phyloP scores from a whole-genome alignment of 1,139 yeast genomes.

The Komagataea norvegica region DNA sequence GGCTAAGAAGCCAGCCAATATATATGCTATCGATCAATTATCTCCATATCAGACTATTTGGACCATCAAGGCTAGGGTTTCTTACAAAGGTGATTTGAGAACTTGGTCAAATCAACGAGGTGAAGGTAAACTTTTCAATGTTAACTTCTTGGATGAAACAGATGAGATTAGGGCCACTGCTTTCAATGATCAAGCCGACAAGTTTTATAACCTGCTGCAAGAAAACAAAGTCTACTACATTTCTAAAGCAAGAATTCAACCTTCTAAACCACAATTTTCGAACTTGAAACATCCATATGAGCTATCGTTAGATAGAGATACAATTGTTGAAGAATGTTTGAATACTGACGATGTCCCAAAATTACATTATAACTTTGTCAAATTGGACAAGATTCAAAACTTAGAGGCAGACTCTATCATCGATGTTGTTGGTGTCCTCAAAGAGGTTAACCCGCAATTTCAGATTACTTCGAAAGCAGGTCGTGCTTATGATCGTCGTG shows the following conservation, averaged over 20 bases:
- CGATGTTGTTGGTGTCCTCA: constrained; percentile 85
- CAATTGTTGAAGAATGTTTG: constrained; percentile 66
- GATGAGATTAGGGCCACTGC: constrained; percentile 97
- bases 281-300: constrained; percentile 87
- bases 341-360: constrained; percentile 71
- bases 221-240: constrained; percentile 90
- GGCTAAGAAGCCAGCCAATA: constrained; percentile 33
- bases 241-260: constrained; percentile 74
- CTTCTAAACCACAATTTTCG: constrained; percentile 83
- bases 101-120: constrained; percentile 86
- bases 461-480: constrained; percentile 93
- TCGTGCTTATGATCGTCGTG: constrained; percentile 88
- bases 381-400: constrained; percentile 59
- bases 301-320: constrained; percentile 73
- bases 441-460: constrained; percentile 66
- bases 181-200: constrained; percentile 82
- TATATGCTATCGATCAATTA: constrained; percentile 77
- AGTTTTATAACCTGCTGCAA: constrained; percentile 65
- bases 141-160: constrained; percentile 86
- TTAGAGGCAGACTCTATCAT: constrained; percentile 68
- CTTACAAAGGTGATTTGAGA: constrained; percentile 81
- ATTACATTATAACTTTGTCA: constrained; percentile 69
- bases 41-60: constrained; percentile 90
- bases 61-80: constrained; percentile 90
- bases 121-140: constrained; percentile 85